Base-by-base conservation (phyloP, 2,329 filamentous ascomycete genomes). In the Dothideomycetes sp. region DNA sequence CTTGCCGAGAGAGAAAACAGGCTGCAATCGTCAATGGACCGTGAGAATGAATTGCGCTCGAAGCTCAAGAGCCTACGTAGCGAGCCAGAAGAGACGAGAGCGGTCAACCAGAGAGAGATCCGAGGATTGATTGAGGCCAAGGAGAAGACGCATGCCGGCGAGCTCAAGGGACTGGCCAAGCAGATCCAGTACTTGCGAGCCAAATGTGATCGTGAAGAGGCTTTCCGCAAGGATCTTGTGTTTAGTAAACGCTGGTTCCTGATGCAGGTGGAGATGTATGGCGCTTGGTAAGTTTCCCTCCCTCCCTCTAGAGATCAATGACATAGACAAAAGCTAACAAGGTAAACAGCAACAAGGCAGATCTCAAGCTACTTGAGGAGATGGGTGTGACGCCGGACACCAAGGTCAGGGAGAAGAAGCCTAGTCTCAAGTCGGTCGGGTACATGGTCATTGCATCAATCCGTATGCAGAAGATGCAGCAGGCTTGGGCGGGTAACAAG, bases 171-270 rank as follows among this genome's bases (percentile, higher is more conserved):
- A 13, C 71, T 96, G 56, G 76, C 78, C 39, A 83, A 91, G 64
- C 88, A 96, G 64, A 89, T 96, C 58, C 76, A 87, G 54, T 96
- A 84, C 78, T 77, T 96, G 59, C 78, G 87, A 53, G 84, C 85
- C 2, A 78, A 82, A 38, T 84, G 83, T 65, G 73, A 77, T 57
- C 76, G 91, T 22, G 89, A 95, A 62, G 78, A 84, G 51, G 76
- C 74, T 36, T 80, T 96, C 63, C 75, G 91, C 29, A 73, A 74
- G 47, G 84, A 88, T 53, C 75, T 89, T 22, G 84, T 83, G 7
- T 94, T 82, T 64, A 85, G 85, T 48, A 98, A 98, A 71, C 78
- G 74, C 50, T 88, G 85, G 60, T 76, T 95, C 64, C 64, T 80
- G 53, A 70, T 85, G 59, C 79, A 86, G 61, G 76, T 93, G 40